phyloP scores from a whole-genome alignment of 2,329 filamentous ascomycete species.

The Amylocarpus encephaloides region DNA sequence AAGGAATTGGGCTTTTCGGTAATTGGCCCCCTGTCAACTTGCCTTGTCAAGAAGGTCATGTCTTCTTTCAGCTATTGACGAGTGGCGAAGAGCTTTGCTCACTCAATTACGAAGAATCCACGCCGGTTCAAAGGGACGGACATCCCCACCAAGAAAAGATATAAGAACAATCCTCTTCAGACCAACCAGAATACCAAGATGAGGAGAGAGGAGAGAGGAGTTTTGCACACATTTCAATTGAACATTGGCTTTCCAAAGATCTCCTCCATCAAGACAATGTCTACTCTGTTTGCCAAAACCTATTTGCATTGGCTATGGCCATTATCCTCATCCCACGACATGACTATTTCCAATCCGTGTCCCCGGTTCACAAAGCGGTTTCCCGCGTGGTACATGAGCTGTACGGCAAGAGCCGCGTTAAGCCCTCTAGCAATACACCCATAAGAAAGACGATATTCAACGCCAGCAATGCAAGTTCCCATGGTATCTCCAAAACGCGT shows the following conservation, averaged over 20 bases:
- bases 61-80: background rate
- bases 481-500: slow-evolving; percentile 30
- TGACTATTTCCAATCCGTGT: slow-evolving; percentile 7
- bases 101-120: too few relatives aligned
- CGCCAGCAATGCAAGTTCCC: slow-evolving; percentile 28
- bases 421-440: slow-evolving; percentile 14
- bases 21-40: too few relatives aligned
- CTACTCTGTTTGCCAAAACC: background rate
- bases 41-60: too few relatives aligned
- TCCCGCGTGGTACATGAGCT: background rate
- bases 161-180: too few relatives aligned
- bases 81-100: too few relatives aligned
- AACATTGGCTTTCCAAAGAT: too few relatives aligned
- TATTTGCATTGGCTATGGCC: slow-evolving; percentile 2
- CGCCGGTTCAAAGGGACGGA: too few relatives aligned
- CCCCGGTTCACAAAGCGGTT: background rate
- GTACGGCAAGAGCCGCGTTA: background rate
- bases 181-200: too few relatives aligned
- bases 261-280: background rate
- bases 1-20: too few relatives aligned
- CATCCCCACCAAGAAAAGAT: too few relatives aligned
- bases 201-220: too few relatives aligned
- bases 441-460: slow-evolving; percentile 19
- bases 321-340: background rate
- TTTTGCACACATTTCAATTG: too few relatives aligned